These are phyloP conservation scores for Heliophila coronopifolia DNA, from an alignment of 441 rosid genomes.

Conservation along the genomic window DNA sequence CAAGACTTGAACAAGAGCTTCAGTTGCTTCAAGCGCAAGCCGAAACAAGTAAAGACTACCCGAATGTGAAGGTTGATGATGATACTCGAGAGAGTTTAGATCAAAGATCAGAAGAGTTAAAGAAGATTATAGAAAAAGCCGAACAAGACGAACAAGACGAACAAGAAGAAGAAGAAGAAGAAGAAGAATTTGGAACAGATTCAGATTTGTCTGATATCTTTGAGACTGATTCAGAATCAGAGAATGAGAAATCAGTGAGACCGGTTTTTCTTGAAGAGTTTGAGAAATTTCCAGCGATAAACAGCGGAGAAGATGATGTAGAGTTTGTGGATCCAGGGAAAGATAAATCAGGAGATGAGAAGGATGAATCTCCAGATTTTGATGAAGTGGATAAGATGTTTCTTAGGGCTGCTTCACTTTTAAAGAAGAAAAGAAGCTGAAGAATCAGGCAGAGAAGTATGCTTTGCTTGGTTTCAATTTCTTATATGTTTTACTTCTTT, in stretches of 20 bases:
- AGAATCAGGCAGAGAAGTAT: neutral
- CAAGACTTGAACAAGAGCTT: conserved; percentile 79
- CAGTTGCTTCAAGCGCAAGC: conserved; percentile 58
- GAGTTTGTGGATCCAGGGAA: conserved; percentile 45
- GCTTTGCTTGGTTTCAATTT: too few relatives aligned
- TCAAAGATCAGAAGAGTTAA: conserved; percentile 41
- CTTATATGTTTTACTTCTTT: too few relatives aligned
- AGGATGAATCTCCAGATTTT: conserved; percentile 43
- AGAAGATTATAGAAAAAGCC: conserved; percentile 43
- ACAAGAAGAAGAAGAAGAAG: conserved; percentile 36
- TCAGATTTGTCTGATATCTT: conserved; percentile 80
- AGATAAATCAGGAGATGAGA: conserved; percentile 25
- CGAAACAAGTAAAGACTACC: conserved; percentile 27
- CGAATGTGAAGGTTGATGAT: conserved; percentile 3
- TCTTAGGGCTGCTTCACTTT: conserved; percentile 70
- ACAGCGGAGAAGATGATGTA: conserved; percentile 38
- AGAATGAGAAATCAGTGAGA: conserved; percentile 34
- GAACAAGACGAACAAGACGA: conserved; percentile 36
- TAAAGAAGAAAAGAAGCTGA: conserved; percentile 58
- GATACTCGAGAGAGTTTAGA: conserved; percentile 22
- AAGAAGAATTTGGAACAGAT: conserved; percentile 43
- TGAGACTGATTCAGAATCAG: conserved; percentile 66
- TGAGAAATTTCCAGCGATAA: conserved; percentile 54
- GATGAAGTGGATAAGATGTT: conserved; percentile 84
- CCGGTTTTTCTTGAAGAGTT: conserved; percentile 66